These are phyloP conservation scores for Periconia sp. DNA, from an alignment of 2,329 filamentous ascomycete species.

Conservation along the genomic window DNA sequence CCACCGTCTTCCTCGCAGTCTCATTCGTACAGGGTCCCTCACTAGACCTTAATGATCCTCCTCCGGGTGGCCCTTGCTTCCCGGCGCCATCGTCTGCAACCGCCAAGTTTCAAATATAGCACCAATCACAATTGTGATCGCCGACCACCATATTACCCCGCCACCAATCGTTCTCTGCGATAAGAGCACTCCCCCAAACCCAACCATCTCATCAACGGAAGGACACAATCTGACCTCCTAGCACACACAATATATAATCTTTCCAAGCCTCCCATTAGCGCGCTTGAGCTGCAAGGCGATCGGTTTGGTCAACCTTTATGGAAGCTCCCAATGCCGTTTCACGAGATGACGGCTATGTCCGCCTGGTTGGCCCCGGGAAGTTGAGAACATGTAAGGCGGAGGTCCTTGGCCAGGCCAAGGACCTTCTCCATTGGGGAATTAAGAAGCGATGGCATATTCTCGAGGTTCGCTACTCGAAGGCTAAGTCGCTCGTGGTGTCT, in stretches of 20 bases:
- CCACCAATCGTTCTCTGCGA: constrained; percentile 34
- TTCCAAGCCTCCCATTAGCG: no score
- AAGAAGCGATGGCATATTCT: background rate
- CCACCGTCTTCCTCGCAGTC: no score
- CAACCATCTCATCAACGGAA: no score
- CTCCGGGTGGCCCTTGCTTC: constrained; percentile 27
- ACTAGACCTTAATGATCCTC: constrained; percentile 16
- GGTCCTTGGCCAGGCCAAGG: constrained; percentile 1
- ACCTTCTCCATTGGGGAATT: constrained; percentile 1
- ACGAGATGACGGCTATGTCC: constrained; percentile 18
- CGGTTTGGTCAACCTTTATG: constrained; percentile 32
- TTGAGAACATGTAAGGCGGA: background rate
- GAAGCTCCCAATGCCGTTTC: constrained; percentile 40
- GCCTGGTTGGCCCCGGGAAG: constrained; percentile 14
- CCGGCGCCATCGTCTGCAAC: constrained; percentile 24
- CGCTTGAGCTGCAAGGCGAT: constrained; percentile 29
- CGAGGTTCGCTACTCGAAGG: background rate
- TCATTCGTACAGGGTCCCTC: no score
- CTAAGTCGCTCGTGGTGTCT: constrained; percentile 28
- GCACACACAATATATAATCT: no score
- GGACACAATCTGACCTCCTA: no score
- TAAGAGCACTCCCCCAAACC: constrained; percentile 35
- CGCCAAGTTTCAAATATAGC: no score
- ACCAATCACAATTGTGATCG: constrained; percentile 37
- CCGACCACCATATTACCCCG: constrained; percentile 14